Conservation (phyloP, 441 rosid species). For the Raphanus hybrid region DNA sequence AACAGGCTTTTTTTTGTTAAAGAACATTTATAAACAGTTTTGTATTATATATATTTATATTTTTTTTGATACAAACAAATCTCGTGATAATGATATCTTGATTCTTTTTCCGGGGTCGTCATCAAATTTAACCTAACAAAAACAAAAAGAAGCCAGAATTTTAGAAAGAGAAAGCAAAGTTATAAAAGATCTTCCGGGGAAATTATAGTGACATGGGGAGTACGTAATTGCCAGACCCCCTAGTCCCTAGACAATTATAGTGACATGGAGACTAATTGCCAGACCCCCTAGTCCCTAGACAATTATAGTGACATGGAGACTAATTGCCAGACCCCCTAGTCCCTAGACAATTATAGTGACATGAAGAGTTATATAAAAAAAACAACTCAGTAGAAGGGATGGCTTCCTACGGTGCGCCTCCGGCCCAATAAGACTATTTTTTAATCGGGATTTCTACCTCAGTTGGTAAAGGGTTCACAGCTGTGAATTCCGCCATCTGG, state of each 20-base stretch:
- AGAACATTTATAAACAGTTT: neutral
- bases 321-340: no score
- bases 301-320: no score
- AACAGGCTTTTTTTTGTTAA: neutral
- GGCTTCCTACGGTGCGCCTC: no score
- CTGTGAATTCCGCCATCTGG: no score
- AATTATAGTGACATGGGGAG: slow-evolving; percentile 12
- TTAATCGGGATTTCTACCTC: no score
- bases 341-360: no score
- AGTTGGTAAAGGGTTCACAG: no score
- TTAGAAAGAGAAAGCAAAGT: slow-evolving; percentile 33
- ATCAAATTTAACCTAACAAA: slow-evolving; percentile 35
- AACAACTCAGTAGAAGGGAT: no score
- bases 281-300: no score
- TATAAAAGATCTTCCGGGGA: slow-evolving; percentile 36
- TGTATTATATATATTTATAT: neutral
- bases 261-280: no score
- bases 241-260: neutral
- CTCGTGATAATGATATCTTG: slow-evolving; percentile 26
- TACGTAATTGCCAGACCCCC: slow-evolving; percentile 40
- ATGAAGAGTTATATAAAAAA: neutral
- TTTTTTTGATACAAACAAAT: slow-evolving; percentile 24
- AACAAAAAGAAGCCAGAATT: slow-evolving; percentile 25
- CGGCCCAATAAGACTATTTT: no score
- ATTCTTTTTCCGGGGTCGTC: slow-evolving; percentile 20